These are phyloP conservation scores for Lachnellula hyalina DNA, from an alignment of 2,329 filamentous ascomycete species.

Conservation along the genomic window DNA sequence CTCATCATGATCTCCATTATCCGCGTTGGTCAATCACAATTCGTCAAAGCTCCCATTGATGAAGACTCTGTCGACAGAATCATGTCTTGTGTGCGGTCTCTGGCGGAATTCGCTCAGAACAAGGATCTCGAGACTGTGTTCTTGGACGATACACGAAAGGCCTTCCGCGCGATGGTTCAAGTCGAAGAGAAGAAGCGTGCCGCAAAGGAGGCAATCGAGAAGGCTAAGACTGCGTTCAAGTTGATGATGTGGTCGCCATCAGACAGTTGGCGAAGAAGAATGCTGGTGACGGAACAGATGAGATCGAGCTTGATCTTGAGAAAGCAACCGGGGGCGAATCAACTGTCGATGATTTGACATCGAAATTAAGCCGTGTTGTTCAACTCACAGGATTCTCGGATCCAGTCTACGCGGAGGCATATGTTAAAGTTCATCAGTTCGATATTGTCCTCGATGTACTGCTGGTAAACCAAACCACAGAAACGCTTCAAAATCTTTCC, in stretches of 20 bases:
- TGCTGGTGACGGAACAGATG: conserved; percentile 71
- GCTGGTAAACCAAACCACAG: conserved; percentile 92
- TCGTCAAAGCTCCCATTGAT: conserved; percentile 94
- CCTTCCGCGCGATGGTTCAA: conserved; percentile 95
- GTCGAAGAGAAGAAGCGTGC: conserved; percentile 96
- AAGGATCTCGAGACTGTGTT: conserved; percentile 91
- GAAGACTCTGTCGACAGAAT: conserved; percentile 98
- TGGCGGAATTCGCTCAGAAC: conserved; percentile 83
- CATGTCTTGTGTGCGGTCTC: conserved; percentile 91
- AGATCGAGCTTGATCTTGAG: conserved; percentile 85
- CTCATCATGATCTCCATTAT: conserved; percentile 99
- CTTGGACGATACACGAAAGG: conserved; percentile 89
- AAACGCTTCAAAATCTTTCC: conserved; percentile 93
- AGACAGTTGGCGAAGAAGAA: conserved; percentile 93
- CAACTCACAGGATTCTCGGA: conserved; percentile 98
- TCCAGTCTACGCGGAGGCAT: conserved; percentile 96
- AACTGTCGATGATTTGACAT: conserved; percentile 77
- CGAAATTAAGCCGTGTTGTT: conserved; percentile 92
- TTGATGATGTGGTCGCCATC: conserved; percentile 91
- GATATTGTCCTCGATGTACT: conserved; percentile 96
- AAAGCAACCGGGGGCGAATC: conserved; percentile 90
- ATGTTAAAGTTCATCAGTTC: conserved; percentile 98
- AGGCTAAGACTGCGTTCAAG: conserved; percentile 88
- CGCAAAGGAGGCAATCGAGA: conserved; percentile 88
- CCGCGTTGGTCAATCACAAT: conserved; percentile 96